These are phyloP conservation scores for Isatis tinctoria DNA, from an alignment of 345 rosid species.

Conservation along the genomic window DNA sequence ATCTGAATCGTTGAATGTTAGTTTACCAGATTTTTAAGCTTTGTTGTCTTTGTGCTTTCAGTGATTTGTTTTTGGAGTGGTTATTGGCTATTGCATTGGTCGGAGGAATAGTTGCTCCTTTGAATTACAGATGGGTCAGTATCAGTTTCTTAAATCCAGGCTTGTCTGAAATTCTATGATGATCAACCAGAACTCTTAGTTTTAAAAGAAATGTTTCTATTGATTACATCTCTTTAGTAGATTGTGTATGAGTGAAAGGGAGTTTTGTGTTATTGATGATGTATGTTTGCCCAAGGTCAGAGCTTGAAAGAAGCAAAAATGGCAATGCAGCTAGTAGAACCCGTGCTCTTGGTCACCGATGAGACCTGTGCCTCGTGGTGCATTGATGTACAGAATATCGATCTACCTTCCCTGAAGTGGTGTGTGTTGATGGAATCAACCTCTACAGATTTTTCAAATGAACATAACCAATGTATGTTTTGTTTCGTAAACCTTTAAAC, in stretches of 20 bases:
- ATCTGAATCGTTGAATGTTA: neutral
- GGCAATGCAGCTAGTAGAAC: slow-evolving; percentile 51
- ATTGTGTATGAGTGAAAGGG: neutral
- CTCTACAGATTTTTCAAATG: slow-evolving; percentile 20
- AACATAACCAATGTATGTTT: slow-evolving; percentile 32
- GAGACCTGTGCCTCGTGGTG: slow-evolving; percentile 55
- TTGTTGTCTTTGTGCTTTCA: slow-evolving; percentile 13
- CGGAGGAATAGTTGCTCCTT: slow-evolving; percentile 75
- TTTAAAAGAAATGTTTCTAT: neutral
- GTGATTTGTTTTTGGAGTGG: slow-evolving; percentile 79
- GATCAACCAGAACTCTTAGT: slow-evolving; percentile 22
- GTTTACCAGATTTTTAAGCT: neutral
- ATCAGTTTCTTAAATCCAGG: neutral
- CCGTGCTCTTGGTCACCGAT: slow-evolving; percentile 65
- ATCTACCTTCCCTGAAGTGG: slow-evolving; percentile 61
- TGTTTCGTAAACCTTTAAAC: neutral
- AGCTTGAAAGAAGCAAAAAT: slow-evolving; percentile 61
- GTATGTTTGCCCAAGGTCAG: slow-evolving; percentile 29
- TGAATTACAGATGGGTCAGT: slow-evolving; percentile 81
- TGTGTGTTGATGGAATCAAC: slow-evolving; percentile 46
- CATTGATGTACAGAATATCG: slow-evolving; percentile 26
- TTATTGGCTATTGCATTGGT: slow-evolving; percentile 69
- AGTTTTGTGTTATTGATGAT: neutral
- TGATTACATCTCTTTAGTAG: neutral
- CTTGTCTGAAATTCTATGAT: neutral